Evolutionary conservation across 202 grass and related monocot species (phyloP), one percentile per base, ranked within the genome.

Genomic region (Eragrostis tef): DNA sequence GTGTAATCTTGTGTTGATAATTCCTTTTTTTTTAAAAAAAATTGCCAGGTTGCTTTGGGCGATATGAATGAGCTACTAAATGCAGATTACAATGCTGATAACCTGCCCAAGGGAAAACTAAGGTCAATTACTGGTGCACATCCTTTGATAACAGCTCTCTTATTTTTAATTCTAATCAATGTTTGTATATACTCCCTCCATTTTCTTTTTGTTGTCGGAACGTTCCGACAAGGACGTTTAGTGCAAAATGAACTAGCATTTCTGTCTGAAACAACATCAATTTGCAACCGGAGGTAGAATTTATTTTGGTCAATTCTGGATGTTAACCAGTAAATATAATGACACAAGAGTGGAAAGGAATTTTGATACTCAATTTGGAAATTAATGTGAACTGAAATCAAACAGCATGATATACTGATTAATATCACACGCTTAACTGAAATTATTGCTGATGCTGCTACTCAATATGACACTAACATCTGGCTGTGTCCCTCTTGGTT

Each of bases 11-110:
- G 31, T 76, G 17, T 68, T 75, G 54, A 17, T 83, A 64, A 79
- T 62, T 3, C 50, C 58, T 88, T 20, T 42, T 88, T 59, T 66
- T n/a, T n/a, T n/a, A n/a, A n/a, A 86, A 71, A 43, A 43, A 75
- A 78, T 72, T 87, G 39, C 4, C 75, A 98, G 95, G 95, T 98
- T 85, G 95, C 92, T 61, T 85, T 98, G 67, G 95, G 95, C 9
- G 85, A 94, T 34, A 93, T 94, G 92, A 91, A 89, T 84, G 88
- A 94, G 83, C 82, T 98, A 70, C 26, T 88, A 70, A 11, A 45
- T 85, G 81, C 90, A 60, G 80, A 98, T 78, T 98, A 90, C 20
- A 53, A 98, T 83, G 95, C 92, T 79, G 75, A 94, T 84, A 80
- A 85, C 13, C 78, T 98, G 77, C 92, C 95, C 15, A 83, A 88